These are phyloP conservation scores for Colletotrichum sp. DNA, from an alignment of 2,329 filamentous ascomycete genomes.

Conservation along the genomic window DNA sequence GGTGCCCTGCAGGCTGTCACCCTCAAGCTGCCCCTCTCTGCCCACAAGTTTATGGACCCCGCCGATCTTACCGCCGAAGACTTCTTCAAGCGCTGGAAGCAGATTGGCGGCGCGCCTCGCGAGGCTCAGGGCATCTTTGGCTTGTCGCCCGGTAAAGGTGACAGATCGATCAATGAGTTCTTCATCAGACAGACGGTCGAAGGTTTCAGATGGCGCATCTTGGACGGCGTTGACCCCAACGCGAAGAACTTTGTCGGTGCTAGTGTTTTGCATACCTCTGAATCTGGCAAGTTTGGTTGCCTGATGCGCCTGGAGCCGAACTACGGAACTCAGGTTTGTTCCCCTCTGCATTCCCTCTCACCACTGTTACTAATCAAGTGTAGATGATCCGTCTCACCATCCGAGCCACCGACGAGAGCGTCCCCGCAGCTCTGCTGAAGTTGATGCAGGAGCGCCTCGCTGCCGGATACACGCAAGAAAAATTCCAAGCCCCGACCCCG, in stretches of 20 bases:
- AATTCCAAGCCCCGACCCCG: constrained; percentile 44
- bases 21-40: constrained; percentile 83
- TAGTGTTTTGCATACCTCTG: constrained; percentile 81
- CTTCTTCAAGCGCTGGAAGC: constrained; percentile 99
- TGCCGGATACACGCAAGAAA: constrained; percentile 51
- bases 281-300: constrained; percentile 92
- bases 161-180: constrained; percentile 69
- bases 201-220: constrained; percentile 87
- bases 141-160: constrained; percentile 57
- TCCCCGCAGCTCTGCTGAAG: constrained; percentile 80
- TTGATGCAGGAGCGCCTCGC: constrained; percentile 86
- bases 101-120: constrained; percentile 87
- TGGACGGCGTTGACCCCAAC: constrained; percentile 90
- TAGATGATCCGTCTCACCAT: constrained; percentile 97
- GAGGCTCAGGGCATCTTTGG: constrained; percentile 91
- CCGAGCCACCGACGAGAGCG: constrained; percentile 88
- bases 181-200: constrained; percentile 77
- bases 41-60: constrained; percentile 97
- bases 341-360: not conserved
- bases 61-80: constrained; percentile 87
- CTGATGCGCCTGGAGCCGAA: constrained; percentile 94
- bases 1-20: constrained; percentile 93
- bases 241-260: constrained; percentile 92
- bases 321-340: constrained; percentile 78
- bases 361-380: constrained; percentile 24